Percentiles rank a stretch among this genome's conserved stretches.
These are phyloP conservation scores for barrel medic (Medicago truncatula) DNA, from an alignment of 306 rosid genomes.

Conservation along the genomic window MtrunA17r5.0-ANR NC_053043.1:49050001-49050500, in stretches of 20 bases:
- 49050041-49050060: constrained; percentile 22
- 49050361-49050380: background rate
- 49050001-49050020: constrained; percentile 5
- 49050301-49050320: no score
- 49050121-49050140: constrained; percentile 58
- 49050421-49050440: background rate
- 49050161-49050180: constrained; percentile 8
- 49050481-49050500: background rate
- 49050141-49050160: constrained; percentile 48
- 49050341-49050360: background rate
- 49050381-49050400: background rate
- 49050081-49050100: constrained; percentile 38
- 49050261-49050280: background rate
- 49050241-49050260: background rate
- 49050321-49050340: background rate
- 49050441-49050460: background rate
- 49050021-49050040: constrained; percentile 53
- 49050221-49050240: background rate
- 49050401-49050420: no score
- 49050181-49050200: background rate
- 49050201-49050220: constrained; percentile 4
- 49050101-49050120: constrained; percentile 46
- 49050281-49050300: background rate
- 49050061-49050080: constrained; percentile 43
- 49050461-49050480: background rate